Percentiles rank a stretch among this genome's conserved stretches.
These are phyloP conservation scores for Boletus nobilissimus DNA, from an alignment of 1,284 basidiomycete species.

Conservation along the genomic window DNA sequence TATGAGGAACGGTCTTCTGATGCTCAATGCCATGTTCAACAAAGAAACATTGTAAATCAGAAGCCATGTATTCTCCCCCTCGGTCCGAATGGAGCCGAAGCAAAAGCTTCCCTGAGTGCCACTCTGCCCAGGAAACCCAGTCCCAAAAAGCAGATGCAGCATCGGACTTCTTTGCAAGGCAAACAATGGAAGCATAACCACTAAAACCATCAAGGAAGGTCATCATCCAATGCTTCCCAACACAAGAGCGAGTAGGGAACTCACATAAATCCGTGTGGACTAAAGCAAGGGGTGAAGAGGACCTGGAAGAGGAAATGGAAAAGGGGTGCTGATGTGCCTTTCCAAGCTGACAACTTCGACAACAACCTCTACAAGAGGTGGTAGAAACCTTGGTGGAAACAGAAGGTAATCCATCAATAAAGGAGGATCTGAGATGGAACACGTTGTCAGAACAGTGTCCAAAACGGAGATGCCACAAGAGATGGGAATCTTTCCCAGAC, in stretches of 20 bases:
- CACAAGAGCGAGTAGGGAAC: neutral
- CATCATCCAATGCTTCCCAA: neutral
- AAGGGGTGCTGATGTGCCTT: neutral
- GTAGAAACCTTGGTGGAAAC: too few relatives aligned
- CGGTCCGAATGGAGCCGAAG: neutral
- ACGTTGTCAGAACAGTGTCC: neutral
- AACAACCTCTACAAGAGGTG: neutral
- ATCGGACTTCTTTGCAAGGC: neutral
- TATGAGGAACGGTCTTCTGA: neutral
- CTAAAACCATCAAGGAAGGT: neutral
- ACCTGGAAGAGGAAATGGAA: neutral
- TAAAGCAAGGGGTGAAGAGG: neutral
- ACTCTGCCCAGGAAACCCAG: neutral
- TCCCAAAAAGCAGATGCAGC: neutral
- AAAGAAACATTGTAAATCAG: neutral
- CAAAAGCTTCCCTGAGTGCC: neutral
- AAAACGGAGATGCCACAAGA: neutral
- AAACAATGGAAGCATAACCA: neutral
- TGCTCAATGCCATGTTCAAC: neutral
- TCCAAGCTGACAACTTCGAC: neutral
- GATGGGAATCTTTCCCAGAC: too few relatives aligned
- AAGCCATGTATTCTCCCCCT: neutral
- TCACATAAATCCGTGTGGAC: neutral
- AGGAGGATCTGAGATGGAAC: too few relatives aligned
- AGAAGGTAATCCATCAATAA: neutral